Evolutionary conservation across 2,329 filamentous ascomycete genomes (phyloP).

Genomic region (Pezizomycotina sp.): DNA sequence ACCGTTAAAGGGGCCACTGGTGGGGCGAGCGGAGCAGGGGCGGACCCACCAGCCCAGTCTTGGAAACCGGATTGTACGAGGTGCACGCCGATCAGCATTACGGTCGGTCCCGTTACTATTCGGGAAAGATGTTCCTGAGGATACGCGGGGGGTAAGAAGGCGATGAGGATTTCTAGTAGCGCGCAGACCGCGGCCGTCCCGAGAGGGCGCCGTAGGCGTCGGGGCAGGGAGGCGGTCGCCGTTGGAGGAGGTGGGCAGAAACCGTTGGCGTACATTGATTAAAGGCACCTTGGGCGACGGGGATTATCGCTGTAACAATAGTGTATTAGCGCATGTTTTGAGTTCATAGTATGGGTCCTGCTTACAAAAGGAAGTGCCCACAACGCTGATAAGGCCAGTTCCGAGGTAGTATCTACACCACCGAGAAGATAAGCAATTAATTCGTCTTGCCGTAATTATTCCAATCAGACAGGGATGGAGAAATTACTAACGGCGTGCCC

Average conservation of each 20-base stretch:
- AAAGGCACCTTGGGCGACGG: slow-evolving; percentile 55
- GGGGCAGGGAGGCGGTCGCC: slow-evolving; percentile 45
- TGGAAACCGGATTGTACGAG: slow-evolving; percentile 45
- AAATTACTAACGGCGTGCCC: slow-evolving; percentile 38
- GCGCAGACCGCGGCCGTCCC: slow-evolving; percentile 41
- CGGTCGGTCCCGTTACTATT: slow-evolving; percentile 50
- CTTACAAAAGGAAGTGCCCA: slow-evolving; percentile 53
- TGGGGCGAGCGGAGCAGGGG: slow-evolving; percentile 37
- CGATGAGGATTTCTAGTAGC: slow-evolving; percentile 49
- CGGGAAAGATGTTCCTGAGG: slow-evolving; percentile 50
- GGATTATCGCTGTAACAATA: slow-evolving; percentile 60
- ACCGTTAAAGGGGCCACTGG: slow-evolving; percentile 37
- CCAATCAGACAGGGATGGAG: background rate
- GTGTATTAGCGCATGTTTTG: slow-evolving; percentile 44
- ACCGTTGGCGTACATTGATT: slow-evolving; percentile 54
- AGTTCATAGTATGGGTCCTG: no score
- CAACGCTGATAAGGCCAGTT: slow-evolving; percentile 64
- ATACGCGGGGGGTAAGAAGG: slow-evolving; percentile 44
- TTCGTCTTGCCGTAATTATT: no score
- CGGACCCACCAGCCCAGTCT: slow-evolving; percentile 54
- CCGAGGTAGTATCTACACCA: slow-evolving; percentile 42
- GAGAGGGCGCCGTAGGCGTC: slow-evolving; percentile 48
- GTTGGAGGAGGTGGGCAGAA: slow-evolving; percentile 41
- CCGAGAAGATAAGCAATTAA: no score
- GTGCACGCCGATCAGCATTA: slow-evolving; percentile 49